Conservation (phyloP, 139 green algal genomes). For the Microglena sp. region DNA sequence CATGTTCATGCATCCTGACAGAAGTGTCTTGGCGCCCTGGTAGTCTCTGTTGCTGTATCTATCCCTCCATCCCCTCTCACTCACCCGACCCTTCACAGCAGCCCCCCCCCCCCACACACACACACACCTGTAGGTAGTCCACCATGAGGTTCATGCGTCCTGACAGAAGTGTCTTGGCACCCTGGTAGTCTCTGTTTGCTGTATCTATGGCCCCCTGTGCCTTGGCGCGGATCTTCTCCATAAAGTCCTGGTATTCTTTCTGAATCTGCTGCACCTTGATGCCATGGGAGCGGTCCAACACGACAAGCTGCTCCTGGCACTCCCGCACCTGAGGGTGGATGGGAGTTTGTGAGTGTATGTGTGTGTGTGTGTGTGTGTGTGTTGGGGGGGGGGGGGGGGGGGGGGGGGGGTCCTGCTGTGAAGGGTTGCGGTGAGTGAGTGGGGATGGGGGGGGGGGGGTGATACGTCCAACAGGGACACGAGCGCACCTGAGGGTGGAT, state of each 20-base stretch:
- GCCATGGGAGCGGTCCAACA: constrained; percentile 68
- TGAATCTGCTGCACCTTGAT: constrained; percentile 67
- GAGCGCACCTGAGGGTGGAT: too few species aligned
- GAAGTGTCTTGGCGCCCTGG: too few species aligned
- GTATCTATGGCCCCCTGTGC: constrained; percentile 70
- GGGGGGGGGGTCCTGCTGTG: too few species aligned
- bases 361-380: not conserved
- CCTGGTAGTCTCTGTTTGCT: constrained; percentile 67
- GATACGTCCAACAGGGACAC: too few species aligned
- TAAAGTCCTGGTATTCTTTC: constrained; percentile 78
- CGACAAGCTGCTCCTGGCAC: constrained; percentile 58
- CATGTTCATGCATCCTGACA: not conserved
- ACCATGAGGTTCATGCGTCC: constrained; percentile 55
- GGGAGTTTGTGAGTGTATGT: too few species aligned
- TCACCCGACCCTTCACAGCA: too few species aligned
- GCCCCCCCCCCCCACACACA: too few species aligned
- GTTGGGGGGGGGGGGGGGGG: not conserved
- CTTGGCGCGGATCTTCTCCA: constrained; percentile 67
- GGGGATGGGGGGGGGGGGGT: too few species aligned
- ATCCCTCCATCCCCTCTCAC: too few species aligned
- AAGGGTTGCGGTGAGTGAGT: too few species aligned
- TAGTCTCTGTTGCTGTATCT: too few species aligned
- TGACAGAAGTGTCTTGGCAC: constrained; percentile 42
- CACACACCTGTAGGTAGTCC: constrained; percentile 40
- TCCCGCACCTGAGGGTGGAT: constrained; percentile 21